Percentiles rank a stretch among this genome's conserved stretches.
These are phyloP conservation scores for Phytophthora nicotianae DNA, from an alignment of 352 stramenopile genomes.

Conservation along the genomic window DNA sequence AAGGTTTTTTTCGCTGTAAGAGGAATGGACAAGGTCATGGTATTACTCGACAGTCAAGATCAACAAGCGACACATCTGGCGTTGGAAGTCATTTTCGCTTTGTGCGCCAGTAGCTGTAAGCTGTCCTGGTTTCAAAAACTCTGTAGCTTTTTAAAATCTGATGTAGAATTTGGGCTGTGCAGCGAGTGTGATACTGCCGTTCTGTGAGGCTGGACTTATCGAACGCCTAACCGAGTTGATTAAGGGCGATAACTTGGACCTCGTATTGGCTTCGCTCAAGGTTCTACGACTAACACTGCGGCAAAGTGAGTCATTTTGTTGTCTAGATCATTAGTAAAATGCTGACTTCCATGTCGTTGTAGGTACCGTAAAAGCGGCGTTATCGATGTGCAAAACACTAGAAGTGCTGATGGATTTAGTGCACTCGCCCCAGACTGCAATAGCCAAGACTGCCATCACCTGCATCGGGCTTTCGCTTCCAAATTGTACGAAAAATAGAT, in stretches of 20 bases:
- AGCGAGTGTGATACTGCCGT: constrained; percentile 49
- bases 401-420: constrained; percentile 50
- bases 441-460: constrained; percentile 55
- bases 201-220: constrained; percentile 56
- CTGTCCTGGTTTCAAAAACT: not conserved
- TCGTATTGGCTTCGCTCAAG: constrained; percentile 56
- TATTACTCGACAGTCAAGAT: constrained; percentile 38
- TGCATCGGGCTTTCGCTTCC: constrained; percentile 64
- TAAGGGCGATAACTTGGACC: constrained; percentile 36
- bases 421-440: constrained; percentile 35
- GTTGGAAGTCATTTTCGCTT: constrained; percentile 55
- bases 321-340: not conserved
- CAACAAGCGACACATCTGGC: constrained; percentile 45
- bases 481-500: constrained; percentile 41
- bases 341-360: constrained; percentile 1
- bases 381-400: constrained; percentile 42
- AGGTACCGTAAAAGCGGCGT: constrained; percentile 46
- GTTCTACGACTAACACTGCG: constrained; percentile 54
- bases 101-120: constrained; percentile 59
- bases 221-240: constrained; percentile 37
- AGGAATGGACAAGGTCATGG: constrained; percentile 59
- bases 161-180: not conserved
- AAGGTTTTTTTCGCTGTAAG: constrained; percentile 54
- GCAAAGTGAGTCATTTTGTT: constrained; percentile 36
- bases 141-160: not conserved